Evolutionary conservation across 2,329 filamentous ascomycete genomes (phyloP), one percentile per base, ranked within the genome.

Genomic region (Sordariomycetes sp.): DNA sequence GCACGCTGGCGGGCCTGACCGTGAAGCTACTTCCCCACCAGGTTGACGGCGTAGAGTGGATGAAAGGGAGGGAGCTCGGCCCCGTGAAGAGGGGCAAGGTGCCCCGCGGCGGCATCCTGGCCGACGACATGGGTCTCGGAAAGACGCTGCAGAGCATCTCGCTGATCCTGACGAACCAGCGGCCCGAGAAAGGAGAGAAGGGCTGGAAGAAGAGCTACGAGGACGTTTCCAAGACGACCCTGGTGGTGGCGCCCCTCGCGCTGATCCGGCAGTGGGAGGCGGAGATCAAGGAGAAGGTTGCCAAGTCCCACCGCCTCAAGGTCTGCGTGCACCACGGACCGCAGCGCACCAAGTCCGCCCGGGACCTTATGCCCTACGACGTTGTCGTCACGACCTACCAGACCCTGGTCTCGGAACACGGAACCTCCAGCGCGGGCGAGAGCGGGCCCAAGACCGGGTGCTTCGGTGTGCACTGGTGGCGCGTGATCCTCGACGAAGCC

Each of bases 331-430:
- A 99, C 66, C 94, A 99, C 68, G 94, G 94, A 0, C 84, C 91
- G 1, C 86, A 86, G 61, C 85, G 94, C 14, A 90, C 90, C 1
- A 96, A 96, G 69, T 80, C 83, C 2, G 83, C 82, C 60, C 81
- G 85, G 53, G 87, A 93, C 54, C 76, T 99, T 48, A 87, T 88
- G 62, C 80, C 83, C 62, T 97, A 94, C 69, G 93, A 99, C 69
- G 90, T 99, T 24, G 93, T 99, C 37, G 90, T 99, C 65, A 99
- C 95, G 1, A 99, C 94, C 0, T 99, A 96, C 68, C 91, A 97
- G 65, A 96, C 95, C 56, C 78, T 99, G 1, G 90, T 95, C 6
- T 97, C 94, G 0, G 94, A 99, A 68, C 87, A 94, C 68, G 87
- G 84, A 11, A 81, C 84, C 60, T 86, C 85, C 12, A 85, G 82